Base-by-base conservation (phyloP, 331 rosid genomes). In the Malus hybrid region DNA sequence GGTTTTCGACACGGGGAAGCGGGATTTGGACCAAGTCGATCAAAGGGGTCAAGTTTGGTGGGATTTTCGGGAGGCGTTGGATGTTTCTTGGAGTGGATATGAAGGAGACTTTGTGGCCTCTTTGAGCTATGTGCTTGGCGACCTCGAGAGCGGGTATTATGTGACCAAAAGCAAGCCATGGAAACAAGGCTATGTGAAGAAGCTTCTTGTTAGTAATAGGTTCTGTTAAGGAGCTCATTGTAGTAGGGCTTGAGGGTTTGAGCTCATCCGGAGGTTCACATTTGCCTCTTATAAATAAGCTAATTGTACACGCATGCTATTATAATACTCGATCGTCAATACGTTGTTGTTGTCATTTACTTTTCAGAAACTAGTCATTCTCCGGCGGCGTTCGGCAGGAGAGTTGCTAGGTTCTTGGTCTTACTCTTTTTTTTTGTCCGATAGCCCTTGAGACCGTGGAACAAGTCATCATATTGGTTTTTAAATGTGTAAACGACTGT, bases 161-260 rank as follows among this genome's bases (percentile, higher is more conserved):
- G 79, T 89, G 94, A 2, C 92, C 94, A 15, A 87, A 87, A 31
- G 90, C 95, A 1, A 87, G 78, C 91, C 94, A 89, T 83, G 94
- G 91, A 55, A 87, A 83, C 83, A 87, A 74, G 8, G 76, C 88
- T 54, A 87, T 75, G 69, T 83, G 85, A 64, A 87, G 85, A n/a
- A 19, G 63, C 63, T 57, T 57, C 67, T 73, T 75, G 9, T 72
- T 10, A 10, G 48, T 42, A 42, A 10, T 27, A 6, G 62, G 63
- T 28, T 65, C 64, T 73, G 63, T 73, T 65, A 74, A 10, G 7
- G 56, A 66, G 42, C 46, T 50, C 70, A 65, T 65, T 48, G 70
- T 34, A 15, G 50, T 33, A 10, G 67, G 67, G 14, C 7, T 56
- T 6, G 65, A 5, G 56, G 20, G 19, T 56, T n/a, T 6, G 24